Evolutionary conservation across 345 rosid genomes (phyloP).

Genomic region (Conringia planisiliqua): DNA sequence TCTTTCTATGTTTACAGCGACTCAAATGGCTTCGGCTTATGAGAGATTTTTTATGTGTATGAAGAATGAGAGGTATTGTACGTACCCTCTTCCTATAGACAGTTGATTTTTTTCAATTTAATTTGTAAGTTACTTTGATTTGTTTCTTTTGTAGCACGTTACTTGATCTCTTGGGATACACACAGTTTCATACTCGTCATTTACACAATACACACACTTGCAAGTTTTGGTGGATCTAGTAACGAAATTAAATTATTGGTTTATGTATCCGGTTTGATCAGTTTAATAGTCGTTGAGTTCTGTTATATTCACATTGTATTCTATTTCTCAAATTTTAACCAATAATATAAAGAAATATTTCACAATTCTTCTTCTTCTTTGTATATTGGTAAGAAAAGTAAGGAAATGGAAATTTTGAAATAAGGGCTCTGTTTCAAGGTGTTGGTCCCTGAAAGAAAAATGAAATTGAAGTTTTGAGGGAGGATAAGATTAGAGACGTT

Average conservation of each 20-base stretch:
- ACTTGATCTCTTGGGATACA: neutral
- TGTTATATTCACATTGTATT: neutral
- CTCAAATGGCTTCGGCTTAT: constrained; percentile 68
- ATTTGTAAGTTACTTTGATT: constrained; percentile 8
- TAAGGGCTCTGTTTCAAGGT: neutral
- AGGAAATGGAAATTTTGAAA: neutral
- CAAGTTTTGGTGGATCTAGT: constrained; percentile 5
- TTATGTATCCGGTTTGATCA: neutral
- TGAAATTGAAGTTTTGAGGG: neutral
- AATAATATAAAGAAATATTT: neutral
- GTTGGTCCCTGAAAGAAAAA: neutral
- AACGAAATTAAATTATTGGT: neutral
- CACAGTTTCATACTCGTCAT: neutral
- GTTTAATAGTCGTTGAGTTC: neutral
- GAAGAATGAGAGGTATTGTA: constrained; percentile 55
- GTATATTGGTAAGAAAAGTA: neutral
- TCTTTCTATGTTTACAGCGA: constrained; percentile 54
- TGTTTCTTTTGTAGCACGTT: neutral
- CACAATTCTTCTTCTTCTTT: neutral
- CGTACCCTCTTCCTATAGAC: constrained; percentile 59
- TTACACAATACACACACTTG: neutral
- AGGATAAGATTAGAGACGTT: neutral
- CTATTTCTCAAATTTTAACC: neutral
- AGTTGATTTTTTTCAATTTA: constrained; percentile 9
- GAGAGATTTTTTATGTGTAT: constrained; percentile 79